Base-by-base conservation (phyloP, 305 asterid species). In the Euphrasia arctica region DNA sequence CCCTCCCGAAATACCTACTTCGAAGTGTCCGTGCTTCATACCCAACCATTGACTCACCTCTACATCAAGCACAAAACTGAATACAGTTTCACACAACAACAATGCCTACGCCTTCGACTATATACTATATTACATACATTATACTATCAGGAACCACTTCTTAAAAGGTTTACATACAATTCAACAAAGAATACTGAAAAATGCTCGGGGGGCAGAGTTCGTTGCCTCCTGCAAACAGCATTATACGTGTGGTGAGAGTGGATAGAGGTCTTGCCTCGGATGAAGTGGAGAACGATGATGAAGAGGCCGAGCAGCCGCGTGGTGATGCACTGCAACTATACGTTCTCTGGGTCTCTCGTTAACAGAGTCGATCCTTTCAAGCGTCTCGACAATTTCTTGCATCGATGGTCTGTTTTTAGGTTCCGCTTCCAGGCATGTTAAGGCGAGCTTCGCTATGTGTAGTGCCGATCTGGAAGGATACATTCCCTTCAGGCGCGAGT, bases 221-320 rank as follows among this genome's bases (percentile, higher is more conserved):
- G 36, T 34, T 14, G 49, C 63, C 8, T 25, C 60, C 9, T 8
- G 50, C 43, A 39, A 39, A 39, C 43, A 39, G 43, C 43, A 39
- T 59, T 25, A 74, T 10, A 54, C 1, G 66, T 76, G 83, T 4
- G 57, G 83, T 25, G 83, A 83, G 59, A 70, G 66, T 28, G 85
- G 83, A 71, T 75, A 72, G 18, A 79, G 65, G 13, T 77, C 74
- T 15, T 74, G 72, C 75, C 67, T 74, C 5, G 67, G 75, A 68
- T 70, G 78, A 69, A 80, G 80, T 36, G 80, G 85, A 29, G 82
- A 77, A 15, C 79, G 82, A 64, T 74, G 14, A 56, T 80, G 79
- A 62, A 64, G 50, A 56, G 58, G 72, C 28, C 71, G 72, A 60
- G 9, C 31, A 29, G 31, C 66, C 48, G 74, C 8, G 9, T 49